Evolutionary conservation across 2,329 filamentous ascomycete species (phyloP), one percentile per base, ranked within the genome.

Genomic region (Graphium sp.): DNA sequence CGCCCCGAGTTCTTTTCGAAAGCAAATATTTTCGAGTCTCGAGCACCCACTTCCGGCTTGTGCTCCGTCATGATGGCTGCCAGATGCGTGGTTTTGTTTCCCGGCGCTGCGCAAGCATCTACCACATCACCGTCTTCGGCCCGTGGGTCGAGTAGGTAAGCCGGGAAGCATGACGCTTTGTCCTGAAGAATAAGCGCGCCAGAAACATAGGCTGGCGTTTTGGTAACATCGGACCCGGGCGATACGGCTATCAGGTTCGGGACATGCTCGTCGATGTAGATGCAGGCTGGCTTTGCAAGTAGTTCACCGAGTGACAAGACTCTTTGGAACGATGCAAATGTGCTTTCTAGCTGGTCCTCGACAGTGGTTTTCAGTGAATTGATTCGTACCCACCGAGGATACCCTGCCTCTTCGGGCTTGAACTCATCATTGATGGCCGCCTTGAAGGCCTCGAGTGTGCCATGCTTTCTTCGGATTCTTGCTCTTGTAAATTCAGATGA

Each of bases 91-190:
- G 89, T 95, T 54, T 98, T 98, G 50, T 98, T 98, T 5, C 89
- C 89, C 2, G 89, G 89, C 1, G 89, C 89, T 0, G 89, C 82
- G 47, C 87, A 95, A 0, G 81, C 81, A 49, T 98, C 89, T n/a
- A 95, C 69, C 7, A 91, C 59, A 42, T 89, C 73, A 15, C 82
- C 82, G 37, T 76, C 68, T 32, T 67, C 58, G 7, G 69, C 55
- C 0, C 55, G 55, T 1, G 78, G 72, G 29, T 92, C 63, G 0
- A 98, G 58, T 3, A 98, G 59, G 45, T 89, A 89, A 1, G 87
- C 89, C 1, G 89, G 89, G 43, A 98, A 94, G 46, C 89, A 98
- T 1, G 85, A 94, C 0, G 89, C 87, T 50, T 94, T 95, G 45
- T 95, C 89, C 48, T 98, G 89, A 15, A 95, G 58, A 34, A 95